Evolutionary conservation across 106 monocot species (phyloP).

Genomic region (Dendrobium chrysotoxum): DNA sequence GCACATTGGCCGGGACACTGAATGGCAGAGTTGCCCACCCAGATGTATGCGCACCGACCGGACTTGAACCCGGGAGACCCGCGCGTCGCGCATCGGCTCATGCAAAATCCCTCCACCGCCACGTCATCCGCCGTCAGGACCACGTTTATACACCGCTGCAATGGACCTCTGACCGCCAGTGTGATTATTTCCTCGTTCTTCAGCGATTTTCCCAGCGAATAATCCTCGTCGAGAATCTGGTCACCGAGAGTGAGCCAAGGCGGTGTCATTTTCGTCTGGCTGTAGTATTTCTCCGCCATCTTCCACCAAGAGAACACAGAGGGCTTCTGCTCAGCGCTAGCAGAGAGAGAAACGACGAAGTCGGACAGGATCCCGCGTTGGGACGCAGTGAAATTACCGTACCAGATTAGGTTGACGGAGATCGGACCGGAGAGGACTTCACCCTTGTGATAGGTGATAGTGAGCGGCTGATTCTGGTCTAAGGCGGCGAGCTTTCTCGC

Average conservation of each 20-base stretch:
- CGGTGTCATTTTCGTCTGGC: constrained; percentile 9
- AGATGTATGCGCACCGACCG: constrained; percentile 25
- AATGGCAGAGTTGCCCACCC: constrained; percentile 37
- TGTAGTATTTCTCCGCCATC: constrained; percentile 37
- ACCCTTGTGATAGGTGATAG: constrained; percentile 24
- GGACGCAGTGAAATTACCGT: constrained; percentile 36
- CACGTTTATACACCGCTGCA: constrained; percentile 17
- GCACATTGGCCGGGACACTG: constrained; percentile 60
- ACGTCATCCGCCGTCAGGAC: constrained; percentile 46
- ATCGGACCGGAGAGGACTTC: constrained; percentile 26
- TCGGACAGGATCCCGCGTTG: constrained; percentile 51
- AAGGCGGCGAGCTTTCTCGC: background rate
- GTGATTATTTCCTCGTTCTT: constrained; percentile 15
- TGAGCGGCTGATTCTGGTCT: background rate
- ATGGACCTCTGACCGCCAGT: constrained; percentile 20
- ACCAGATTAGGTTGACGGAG: constrained; percentile 41
- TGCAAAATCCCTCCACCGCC: constrained; percentile 52
- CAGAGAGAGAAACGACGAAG: constrained; percentile 46
- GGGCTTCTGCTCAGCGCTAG: constrained; percentile 8
- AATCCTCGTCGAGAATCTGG: constrained; percentile 33
- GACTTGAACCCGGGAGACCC: background rate
- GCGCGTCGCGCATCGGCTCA: constrained; percentile 45
- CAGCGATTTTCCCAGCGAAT: constrained; percentile 32
- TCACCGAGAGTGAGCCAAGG: constrained; percentile 30
- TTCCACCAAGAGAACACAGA: constrained; percentile 50